These are phyloP conservation scores for Boeremia exigua DNA, from an alignment of 2,329 filamentous ascomycete genomes.

Conservation along the genomic window DNA sequence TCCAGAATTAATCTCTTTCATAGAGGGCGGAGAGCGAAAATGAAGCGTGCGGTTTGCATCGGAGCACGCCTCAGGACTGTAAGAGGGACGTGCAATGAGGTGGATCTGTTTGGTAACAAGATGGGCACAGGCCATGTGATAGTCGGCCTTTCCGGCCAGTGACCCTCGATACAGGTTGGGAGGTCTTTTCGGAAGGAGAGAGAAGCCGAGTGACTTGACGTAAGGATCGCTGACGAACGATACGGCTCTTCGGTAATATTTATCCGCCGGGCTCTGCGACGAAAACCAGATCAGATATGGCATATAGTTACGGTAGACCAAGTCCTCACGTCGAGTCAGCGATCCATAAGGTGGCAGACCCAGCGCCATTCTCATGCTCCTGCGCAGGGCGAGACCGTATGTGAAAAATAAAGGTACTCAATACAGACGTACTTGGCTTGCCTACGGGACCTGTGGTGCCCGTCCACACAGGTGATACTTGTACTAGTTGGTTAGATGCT, in stretches of 20 bases:
- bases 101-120: conserved; percentile 13
- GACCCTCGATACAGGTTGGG: background rate
- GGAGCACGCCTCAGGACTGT: background rate
- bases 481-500: background rate
- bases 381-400: background rate
- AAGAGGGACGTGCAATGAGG: background rate
- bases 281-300: background rate
- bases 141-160: background rate
- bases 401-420: background rate
- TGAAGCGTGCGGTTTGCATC: conserved; percentile 7
- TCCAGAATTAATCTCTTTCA: background rate
- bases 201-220: background rate
- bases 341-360: background rate
- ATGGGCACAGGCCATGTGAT: background rate
- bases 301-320: background rate
- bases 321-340: background rate
- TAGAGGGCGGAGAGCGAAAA: background rate
- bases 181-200: background rate
- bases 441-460: no score
- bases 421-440: background rate
- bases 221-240: background rate
- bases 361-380: background rate
- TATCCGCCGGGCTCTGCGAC: background rate
- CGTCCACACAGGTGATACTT: background rate
- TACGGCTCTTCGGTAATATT: background rate